A percentile compares a stretch with the other conserved stretches of the same genome.
These are phyloP conservation scores for Penicillium atrosanguineum DNA, from an alignment of 495 filamentous ascomycete genomes.

Conservation along the genomic window DNA sequence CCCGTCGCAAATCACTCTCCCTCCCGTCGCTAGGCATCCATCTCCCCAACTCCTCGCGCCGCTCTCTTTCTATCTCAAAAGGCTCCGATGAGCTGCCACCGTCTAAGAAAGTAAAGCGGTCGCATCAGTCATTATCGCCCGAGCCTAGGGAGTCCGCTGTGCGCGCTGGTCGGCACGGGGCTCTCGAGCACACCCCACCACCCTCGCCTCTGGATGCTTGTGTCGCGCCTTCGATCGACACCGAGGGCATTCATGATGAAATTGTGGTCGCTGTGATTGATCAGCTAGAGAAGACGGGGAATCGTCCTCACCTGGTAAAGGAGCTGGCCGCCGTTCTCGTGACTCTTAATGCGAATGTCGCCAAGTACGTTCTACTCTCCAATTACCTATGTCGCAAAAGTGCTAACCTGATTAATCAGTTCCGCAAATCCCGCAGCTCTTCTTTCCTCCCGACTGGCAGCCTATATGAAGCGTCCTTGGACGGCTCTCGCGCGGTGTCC, in stretches of 20 bases:
- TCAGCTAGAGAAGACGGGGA: slow-evolving; percentile 87
- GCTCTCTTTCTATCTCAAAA: slow-evolving; percentile 62
- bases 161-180: slow-evolving; percentile 45
- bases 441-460: slow-evolving; percentile 84
- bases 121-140: slow-evolving; percentile 59
- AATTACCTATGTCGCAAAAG: neutral
- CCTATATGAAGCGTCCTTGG: slow-evolving; percentile 89
- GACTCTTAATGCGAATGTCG: slow-evolving; percentile 73
- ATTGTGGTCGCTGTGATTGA: slow-evolving; percentile 91
- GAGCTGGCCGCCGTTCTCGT: slow-evolving; percentile 83
- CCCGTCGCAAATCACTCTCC: slow-evolving; percentile 93
- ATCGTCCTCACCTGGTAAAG: slow-evolving; percentile 90
- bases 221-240: slow-evolving; percentile 67
- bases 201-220: slow-evolving; percentile 67
- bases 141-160: slow-evolving; percentile 44
- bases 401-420: slow-evolving; percentile 52
- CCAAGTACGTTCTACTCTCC: slow-evolving; percentile 65
- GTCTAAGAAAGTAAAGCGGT: slow-evolving; percentile 83
- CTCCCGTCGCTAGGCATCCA: slow-evolving; percentile 91
- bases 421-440: slow-evolving; percentile 94
- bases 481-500: slow-evolving; percentile 79
- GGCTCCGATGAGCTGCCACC: slow-evolving; percentile 56
- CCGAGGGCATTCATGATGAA: slow-evolving; percentile 88
- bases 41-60: slow-evolving; percentile 74
- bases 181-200: slow-evolving; percentile 76